Percentiles rank a stretch among this genome's conserved stretches.
Evolutionary conservation across 176 grass and related monocot genomes (phyloP).

Genomic region (Cocos nucifera): DNA sequence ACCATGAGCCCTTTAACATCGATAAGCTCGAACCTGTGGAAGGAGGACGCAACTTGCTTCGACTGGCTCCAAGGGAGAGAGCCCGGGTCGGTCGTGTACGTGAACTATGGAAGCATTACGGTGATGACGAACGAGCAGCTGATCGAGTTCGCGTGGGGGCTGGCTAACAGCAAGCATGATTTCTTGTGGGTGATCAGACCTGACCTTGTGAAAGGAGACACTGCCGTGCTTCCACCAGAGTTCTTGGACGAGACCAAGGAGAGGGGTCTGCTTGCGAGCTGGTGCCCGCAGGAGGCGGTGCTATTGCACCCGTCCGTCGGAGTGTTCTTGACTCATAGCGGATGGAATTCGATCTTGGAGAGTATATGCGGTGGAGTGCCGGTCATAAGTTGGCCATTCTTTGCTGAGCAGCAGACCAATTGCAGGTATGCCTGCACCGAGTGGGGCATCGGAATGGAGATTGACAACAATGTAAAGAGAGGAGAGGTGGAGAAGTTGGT

Average conservation of each 20-base stretch:
- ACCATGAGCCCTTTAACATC: neutral
- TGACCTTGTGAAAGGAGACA: constrained; percentile 29
- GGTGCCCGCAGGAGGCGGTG: constrained; percentile 43
- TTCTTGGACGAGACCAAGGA: constrained; percentile 5
- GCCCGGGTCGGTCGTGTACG: constrained; percentile 33
- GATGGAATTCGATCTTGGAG: constrained; percentile 12
- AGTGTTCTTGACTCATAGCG: constrained; percentile 8
- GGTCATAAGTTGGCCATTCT: constrained; percentile 51
- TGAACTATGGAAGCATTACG: constrained; percentile 58
- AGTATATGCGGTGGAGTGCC: constrained; percentile 31
- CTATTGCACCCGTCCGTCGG: constrained; percentile 24
- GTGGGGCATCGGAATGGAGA: constrained; percentile 41
- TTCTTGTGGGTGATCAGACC: constrained; percentile 48
- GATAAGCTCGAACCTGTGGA: neutral
- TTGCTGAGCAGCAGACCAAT: constrained; percentile 59
- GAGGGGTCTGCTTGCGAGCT: constrained; percentile 23
- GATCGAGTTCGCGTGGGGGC: constrained; percentile 46
- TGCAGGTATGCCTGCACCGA: constrained; percentile 35
- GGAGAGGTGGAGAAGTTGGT: constrained; percentile 10
- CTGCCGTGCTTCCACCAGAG: constrained; percentile 14
- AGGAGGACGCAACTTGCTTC: neutral
- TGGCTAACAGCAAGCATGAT: constrained; percentile 27
- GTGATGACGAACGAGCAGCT: constrained; percentile 29
- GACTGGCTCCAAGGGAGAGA: constrained; percentile 23
- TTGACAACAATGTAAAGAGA: neutral